Evolutionary conservation across 192 early-diverging fungal species (phyloP), one percentile per base, ranked within the genome.

Genomic region (Anaeromyces robustus): DNA sequence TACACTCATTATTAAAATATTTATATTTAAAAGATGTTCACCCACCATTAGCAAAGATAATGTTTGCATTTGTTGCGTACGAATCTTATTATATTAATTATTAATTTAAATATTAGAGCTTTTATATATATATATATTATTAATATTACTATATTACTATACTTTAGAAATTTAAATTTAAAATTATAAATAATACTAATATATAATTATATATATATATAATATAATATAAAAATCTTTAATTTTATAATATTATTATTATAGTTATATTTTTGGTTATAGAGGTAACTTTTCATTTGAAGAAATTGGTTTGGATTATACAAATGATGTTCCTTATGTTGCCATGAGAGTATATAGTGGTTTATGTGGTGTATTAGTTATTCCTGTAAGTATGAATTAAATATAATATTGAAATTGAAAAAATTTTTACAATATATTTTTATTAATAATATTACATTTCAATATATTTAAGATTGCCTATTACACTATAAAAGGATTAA

Each of bases 21-120:
- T 34, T 34, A 34, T 34, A 34, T 7, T 34, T 14, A 22, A 52
- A 52, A 87, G 97, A 99, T 82, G 96, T 99, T 29, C 97, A 99
- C 82, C 97, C 97, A 17, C 97, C 97, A 22, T 87, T 98, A 59
- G 97, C 94, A 39, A 98, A 98, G 82, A 86, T 99, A 84, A 87
- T 97, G 86, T 84, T 98, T 28, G 96, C 94, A 17, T 90, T 87
- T 18, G 90, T 92, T 78, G 97, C 94, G 2, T 94, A 89, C 81
- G 81, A 96, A 30, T n/a, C n/a, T 86, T 95, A 52, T 95, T 96
- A 29, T 97, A 95, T 26, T 93, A 94, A 79, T 99, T n/a, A n/a
- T 95, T 86, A 84, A 95, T 80, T 98, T 98, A 84, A 93, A 95
- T 29, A 95, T 94, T 79, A 98, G 97, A 85, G 95, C 3, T 34